These are phyloP conservation scores for Pythium dissimile DNA, from an alignment of 352 stramenopile species.

Conservation along the genomic window DNA sequence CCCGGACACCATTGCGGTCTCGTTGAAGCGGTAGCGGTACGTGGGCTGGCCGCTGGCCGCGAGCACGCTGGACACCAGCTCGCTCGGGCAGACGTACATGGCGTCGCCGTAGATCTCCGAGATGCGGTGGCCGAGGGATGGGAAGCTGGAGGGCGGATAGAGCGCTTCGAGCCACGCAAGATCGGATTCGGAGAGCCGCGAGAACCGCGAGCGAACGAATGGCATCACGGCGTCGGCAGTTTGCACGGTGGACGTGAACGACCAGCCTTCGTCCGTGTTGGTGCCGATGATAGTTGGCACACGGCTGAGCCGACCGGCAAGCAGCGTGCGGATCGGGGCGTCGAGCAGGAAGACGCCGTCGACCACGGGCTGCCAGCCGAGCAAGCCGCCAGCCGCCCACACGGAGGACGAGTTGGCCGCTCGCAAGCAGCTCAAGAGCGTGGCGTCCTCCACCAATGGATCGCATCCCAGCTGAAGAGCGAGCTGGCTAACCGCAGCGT, in stretches of 20 bases:
- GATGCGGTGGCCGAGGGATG: neutral
- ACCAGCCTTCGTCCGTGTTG: slow-evolving; percentile 3
- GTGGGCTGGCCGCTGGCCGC: neutral
- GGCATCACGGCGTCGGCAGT: neutral
- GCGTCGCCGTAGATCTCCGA: neutral
- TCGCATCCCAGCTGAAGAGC: neutral
- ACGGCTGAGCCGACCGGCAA: neutral
- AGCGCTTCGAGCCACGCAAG: neutral
- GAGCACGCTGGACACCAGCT: neutral
- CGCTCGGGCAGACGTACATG: slow-evolving; percentile 5
- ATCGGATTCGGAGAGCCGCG: neutral
- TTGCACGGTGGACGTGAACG: neutral
- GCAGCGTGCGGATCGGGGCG: neutral
- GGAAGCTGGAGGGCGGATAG: slow-evolving; percentile 3
- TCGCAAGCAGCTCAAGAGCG: neutral
- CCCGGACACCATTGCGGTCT: neutral
- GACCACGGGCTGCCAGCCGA: neutral
- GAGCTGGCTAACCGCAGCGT: neutral
- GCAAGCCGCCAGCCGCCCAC: neutral
- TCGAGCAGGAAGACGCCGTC: neutral
- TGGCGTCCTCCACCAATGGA: neutral
- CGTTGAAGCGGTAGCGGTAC: slow-evolving; percentile 7
- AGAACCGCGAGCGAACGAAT: neutral
- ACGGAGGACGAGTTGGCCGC: neutral
- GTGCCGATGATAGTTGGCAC: slow-evolving; percentile 1